phyloP scores from a whole-genome alignment of 169 alveolate species.

The Eimeria brunetti region DNA sequence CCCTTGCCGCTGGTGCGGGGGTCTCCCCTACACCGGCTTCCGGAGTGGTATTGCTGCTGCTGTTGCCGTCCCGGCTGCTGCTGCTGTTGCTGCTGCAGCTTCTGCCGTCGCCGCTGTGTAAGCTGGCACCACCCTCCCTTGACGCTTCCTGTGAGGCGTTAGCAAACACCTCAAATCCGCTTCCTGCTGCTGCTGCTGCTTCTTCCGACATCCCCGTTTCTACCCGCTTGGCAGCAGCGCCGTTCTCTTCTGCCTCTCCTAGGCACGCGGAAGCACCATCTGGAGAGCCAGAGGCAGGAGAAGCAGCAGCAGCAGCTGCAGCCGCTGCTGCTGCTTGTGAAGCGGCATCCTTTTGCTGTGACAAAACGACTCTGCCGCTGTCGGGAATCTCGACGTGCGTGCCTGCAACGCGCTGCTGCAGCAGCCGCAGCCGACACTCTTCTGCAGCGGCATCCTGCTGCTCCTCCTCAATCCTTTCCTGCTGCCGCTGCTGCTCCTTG shows the following conservation, averaged over 20 bases:
- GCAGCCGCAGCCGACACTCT: conserved; percentile 47
- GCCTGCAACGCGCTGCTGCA: conserved; percentile 54
- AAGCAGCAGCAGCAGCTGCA: conserved; percentile 32
- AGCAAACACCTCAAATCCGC: not conserved
- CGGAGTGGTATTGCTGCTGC: not conserved
- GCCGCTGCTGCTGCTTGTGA: conserved; percentile 35
- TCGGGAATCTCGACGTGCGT: not conserved
- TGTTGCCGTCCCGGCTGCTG: not conserved
- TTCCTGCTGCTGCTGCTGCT: conserved; percentile 4
- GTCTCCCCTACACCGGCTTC: not conserved
- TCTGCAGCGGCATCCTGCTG: conserved; percentile 58
- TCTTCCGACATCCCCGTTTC: not conserved
- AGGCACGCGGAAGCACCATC: conserved; percentile 11
- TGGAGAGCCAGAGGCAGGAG: not conserved
- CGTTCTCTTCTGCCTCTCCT: conserved; percentile 1
- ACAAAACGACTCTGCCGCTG: not conserved
- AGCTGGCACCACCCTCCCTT: not conserved
- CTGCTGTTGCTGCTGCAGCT: conserved; percentile 11
- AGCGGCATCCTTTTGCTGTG: conserved; percentile 11
- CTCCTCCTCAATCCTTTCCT: not conserved
- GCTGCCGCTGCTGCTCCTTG: conserved; percentile 74
- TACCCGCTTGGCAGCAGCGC: not conserved
- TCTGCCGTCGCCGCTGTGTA: not conserved
- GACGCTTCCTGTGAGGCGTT: not conserved
- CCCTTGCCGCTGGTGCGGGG: not conserved